Evolutionary conservation across 139 green algal genomes (phyloP), one percentile per base, ranked within the genome.

Genomic region (Dunaliella primolecta): DNA sequence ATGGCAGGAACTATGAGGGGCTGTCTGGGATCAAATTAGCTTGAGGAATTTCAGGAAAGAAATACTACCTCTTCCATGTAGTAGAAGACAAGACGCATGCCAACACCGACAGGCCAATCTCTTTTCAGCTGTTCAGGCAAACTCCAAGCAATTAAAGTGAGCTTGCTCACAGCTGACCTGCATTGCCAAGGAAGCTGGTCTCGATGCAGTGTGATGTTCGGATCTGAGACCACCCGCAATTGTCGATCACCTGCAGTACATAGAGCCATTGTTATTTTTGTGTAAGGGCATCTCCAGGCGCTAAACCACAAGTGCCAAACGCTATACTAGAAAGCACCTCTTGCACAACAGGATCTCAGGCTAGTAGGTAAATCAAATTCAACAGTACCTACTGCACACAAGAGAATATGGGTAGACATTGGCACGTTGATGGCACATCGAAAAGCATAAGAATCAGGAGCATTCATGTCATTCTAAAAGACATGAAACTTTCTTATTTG

Each of bases 201-300:
- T 20, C 86, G 79, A 37, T 76, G 88, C 25, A 97, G 88, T 0
- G 89, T 96, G 36, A 95, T 80, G 80, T 94, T 92, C n/a, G 94
- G 93, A 85, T 92, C 90, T 32, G 91, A 90, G 0, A 89, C 88
- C 29, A 97, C 94, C 0, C 91, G 86, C 84, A 97, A 87, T 81
- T 92, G 91, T 25, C 94, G 87, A 15, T 64, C 46, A 15, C 46
- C 46, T 64, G 46, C 46, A 64, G 15, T 25, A 64, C 46, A 64
- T 25, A 15, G 7, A 64, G 46, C 46, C 46, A 64, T 7, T 64
- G 46, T 15, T 64, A 64, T 15, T 64, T 15, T 64, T 64, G 46
- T 25, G 46, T 64, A 15, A 25, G 7, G 15, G 46, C 46, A 64
- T n/a, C n/a, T n/a, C n/a, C n/a, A n/a, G n/a, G n/a, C n/a, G n/a